phyloP scores from a whole-genome alignment of 176 grass and related monocot genomes.

The Cenchrus purpureus region DNA sequence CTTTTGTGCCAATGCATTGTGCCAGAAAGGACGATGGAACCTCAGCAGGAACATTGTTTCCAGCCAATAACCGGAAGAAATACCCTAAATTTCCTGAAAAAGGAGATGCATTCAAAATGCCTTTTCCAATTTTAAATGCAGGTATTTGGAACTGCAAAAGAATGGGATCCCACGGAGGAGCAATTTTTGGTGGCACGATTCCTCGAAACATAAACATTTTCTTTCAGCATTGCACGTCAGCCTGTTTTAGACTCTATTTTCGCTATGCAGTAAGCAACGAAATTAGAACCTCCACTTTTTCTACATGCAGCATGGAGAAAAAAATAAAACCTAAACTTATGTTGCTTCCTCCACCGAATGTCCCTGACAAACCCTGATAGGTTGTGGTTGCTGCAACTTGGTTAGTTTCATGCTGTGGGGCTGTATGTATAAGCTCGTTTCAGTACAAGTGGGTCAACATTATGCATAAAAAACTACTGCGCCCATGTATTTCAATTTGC shows the following conservation, averaged over 20 bases:
- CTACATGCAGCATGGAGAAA: conserved; percentile 29
- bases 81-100: neutral
- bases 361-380: conserved; percentile 16
- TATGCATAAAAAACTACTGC: neutral
- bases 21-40: conserved; percentile 30
- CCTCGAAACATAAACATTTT: neutral
- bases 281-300: conserved; percentile 54
- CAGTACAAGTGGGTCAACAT: neutral
- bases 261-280: conserved; percentile 27
- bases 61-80: conserved; percentile 26
- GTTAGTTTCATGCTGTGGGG: neutral
- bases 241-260: conserved; percentile 42
- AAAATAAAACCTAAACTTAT: conserved; percentile 40
- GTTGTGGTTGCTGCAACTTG: conserved; percentile 15
- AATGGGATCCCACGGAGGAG: conserved; percentile 8
- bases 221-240: neutral
- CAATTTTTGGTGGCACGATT: conserved; percentile 32
- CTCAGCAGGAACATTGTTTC: conserved; percentile 23
- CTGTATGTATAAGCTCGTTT: neutral
- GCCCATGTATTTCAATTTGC: neutral
- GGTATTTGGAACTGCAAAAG: conserved; percentile 1
- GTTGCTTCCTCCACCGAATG: conserved; percentile 34
- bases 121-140: conserved; percentile 41
- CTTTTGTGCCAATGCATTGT: neutral
- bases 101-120: conserved; percentile 22